Conservation (phyloP, 176 grass and related monocot species). For the Bromus sterilis region DNA sequence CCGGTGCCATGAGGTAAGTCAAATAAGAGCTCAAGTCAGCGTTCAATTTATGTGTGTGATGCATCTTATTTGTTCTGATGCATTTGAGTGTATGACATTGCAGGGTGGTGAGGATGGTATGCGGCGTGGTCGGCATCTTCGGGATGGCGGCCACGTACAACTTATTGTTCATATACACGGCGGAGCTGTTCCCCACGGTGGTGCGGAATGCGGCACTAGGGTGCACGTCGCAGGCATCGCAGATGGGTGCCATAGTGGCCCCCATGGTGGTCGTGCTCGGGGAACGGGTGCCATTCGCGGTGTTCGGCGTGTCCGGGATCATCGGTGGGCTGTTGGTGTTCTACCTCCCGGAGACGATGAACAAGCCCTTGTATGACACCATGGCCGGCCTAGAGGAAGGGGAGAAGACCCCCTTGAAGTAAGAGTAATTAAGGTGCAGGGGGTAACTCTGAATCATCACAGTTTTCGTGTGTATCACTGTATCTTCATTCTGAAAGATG, state of each 20-base stretch:
- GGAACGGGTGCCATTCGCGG: constrained; percentile 54
- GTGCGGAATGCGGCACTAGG: constrained; percentile 85
- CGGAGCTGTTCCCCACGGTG: constrained; percentile 84
- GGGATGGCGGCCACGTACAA: constrained; percentile 89
- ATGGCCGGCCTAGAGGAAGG: constrained; percentile 76
- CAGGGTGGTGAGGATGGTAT: constrained; percentile 59
- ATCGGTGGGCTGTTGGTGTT: constrained; percentile 46
- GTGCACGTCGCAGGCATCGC: constrained; percentile 53
- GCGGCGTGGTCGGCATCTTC: constrained; percentile 81
- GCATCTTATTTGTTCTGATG: neutral
- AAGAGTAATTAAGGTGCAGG: neutral
- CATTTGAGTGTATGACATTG: neutral
- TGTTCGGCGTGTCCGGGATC: constrained; percentile 68
- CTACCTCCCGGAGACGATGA: constrained; percentile 81
- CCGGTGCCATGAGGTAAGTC: constrained; percentile 27
- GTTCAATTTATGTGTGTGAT: neutral
- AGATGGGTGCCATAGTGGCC: constrained; percentile 77
- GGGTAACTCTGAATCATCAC: neutral
- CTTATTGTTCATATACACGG: constrained; percentile 82
- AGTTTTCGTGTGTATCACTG: neutral
- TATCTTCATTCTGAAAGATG: neutral
- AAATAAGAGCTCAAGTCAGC: neutral
- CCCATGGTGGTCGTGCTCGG: constrained; percentile 76
- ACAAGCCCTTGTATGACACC: constrained; percentile 77
- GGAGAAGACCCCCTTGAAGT: constrained; percentile 41